Evolutionary conservation across 805 yeast genomes (phyloP).

Genomic region (Kazachstania africana): DNA sequence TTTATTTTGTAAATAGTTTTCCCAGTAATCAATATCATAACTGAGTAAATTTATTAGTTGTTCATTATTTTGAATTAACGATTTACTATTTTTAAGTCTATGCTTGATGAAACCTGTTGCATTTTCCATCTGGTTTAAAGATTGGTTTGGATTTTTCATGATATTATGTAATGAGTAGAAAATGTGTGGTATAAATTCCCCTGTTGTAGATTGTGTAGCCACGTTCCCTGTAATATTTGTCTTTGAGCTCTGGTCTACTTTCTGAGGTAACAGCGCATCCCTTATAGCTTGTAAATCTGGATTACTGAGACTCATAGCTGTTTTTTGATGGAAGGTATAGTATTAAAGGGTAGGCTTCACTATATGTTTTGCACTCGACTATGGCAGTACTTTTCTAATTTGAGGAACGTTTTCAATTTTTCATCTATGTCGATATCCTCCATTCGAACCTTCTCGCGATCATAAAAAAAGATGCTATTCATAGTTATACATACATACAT

Average conservation of each 20-base stretch:
- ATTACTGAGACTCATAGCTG: conserved; percentile 1
- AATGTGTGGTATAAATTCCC: conserved; percentile 25
- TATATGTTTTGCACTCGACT: too few relatives aligned
- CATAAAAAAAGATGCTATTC: too few relatives aligned
- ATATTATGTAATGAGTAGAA: conserved; percentile 23
- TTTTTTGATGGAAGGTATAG: too few relatives aligned
- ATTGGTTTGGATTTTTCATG: conserved; percentile 23
- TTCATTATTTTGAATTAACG: conserved; percentile 21
- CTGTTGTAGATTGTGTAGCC: conserved; percentile 3
- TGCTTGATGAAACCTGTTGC: conserved; percentile 24
- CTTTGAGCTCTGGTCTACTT: too few relatives aligned
- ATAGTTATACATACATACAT: too few relatives aligned
- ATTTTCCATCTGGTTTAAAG: conserved; percentile 21
- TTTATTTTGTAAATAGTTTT: conserved; percentile 11
- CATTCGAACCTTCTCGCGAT: too few relatives aligned
- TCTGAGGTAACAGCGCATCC: conserved; percentile 3
- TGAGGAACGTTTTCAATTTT: too few relatives aligned
- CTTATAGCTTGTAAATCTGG: conserved; percentile 4
- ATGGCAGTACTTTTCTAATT: too few relatives aligned
- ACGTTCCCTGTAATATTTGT: neutral
- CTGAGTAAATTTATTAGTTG: conserved; percentile 15
- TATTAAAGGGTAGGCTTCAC: too few relatives aligned
- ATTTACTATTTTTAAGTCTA: conserved; percentile 21
- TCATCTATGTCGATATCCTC: too few relatives aligned
- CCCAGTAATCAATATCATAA: conserved; percentile 23